Base-by-base conservation (phyloP, 805 yeast species). In the Suhomyces vadensis region DNA sequence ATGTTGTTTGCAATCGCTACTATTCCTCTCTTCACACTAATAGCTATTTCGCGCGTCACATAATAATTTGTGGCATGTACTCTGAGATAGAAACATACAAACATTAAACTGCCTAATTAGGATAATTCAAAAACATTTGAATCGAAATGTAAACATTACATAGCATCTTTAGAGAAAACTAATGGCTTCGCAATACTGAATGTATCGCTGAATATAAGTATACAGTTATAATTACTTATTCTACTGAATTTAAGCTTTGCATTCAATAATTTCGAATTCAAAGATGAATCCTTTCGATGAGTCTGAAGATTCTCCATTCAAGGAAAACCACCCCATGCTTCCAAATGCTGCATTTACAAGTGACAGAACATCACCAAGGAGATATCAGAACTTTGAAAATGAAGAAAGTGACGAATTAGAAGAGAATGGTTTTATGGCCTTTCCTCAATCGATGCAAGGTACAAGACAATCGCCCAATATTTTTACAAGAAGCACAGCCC, bases 401-500 rank as follows among this genome's bases (percentile, higher is more conserved):
- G 69, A 66, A 8, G 56, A 57, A 6, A 44, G 39, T 14, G 60
- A 58, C 22, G 48, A 41, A 16, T 21, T n/a, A 11, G 45, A 41
- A 14, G 37, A 36, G 17, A 40, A 26, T 16, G 63, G 54, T 5
- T 63, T 66, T 17, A 55, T 61, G 37, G 65, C 63, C 5, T 69
- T 67, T 39, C 69, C 69, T 11, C 56, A 43, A 41, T 56, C 57
- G 10, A 44, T 51, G n/a, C 64, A 53, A 19, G 59, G 54, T n/a
- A 48, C 40, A 23, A 62, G 74, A 49, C 71, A 65, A 37, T 71
- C 75, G n/a, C 77, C 77, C 0, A 69, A 69, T 42, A 71, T 72
- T 20, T 72, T 72, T 41, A 53, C 74, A 1, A 59, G 73, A 51
- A 71, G 75, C 48, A 55, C 66, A 1, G 60, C 60, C 3, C 55